Evolutionary conservation across 176 grass and related monocot species (phyloP).

Genomic region (Phoenix dactylifera): DNA sequence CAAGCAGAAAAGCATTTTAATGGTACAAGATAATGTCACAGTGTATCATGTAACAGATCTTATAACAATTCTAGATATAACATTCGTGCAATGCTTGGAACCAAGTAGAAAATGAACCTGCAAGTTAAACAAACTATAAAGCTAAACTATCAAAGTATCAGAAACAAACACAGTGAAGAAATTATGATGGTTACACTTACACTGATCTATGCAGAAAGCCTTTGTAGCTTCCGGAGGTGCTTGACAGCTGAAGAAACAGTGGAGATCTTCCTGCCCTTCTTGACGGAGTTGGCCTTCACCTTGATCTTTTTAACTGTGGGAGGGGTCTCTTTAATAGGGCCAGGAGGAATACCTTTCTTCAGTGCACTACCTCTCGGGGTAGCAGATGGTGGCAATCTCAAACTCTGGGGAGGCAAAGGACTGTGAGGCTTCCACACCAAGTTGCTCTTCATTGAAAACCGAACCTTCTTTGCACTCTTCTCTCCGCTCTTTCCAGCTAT

Average conservation of each 20-base stretch:
- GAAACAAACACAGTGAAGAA: constrained; percentile 29
- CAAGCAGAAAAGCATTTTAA: background rate
- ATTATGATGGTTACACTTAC: constrained; percentile 1
- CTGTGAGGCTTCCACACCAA: constrained; percentile 82
- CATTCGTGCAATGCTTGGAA: background rate
- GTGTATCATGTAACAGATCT: background rate
- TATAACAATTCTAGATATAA: background rate
- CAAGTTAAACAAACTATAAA: constrained; percentile 19
- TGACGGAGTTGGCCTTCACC: constrained; percentile 57
- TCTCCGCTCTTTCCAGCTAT: constrained; percentile 20
- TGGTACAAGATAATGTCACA: background rate
- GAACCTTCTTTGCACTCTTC: constrained; percentile 69
- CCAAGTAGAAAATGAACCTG: background rate
- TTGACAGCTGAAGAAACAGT: constrained; percentile 58
- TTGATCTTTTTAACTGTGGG: constrained; percentile 40
- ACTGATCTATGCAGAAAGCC: constrained; percentile 41
- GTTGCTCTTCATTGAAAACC: constrained; percentile 93
- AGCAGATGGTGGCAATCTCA: constrained; percentile 80
- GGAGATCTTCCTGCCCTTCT: constrained; percentile 49
- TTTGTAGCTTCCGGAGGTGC: constrained; percentile 72
- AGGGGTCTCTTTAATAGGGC: constrained; percentile 60
- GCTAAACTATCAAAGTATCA: constrained; percentile 31
- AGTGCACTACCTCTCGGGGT: constrained; percentile 92
- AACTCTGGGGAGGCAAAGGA: constrained; percentile 70
- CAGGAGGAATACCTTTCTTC: constrained; percentile 80